Base-by-base conservation (phyloP, 2,329 filamentous ascomycete species). In the Claviceps capensis region DNA sequence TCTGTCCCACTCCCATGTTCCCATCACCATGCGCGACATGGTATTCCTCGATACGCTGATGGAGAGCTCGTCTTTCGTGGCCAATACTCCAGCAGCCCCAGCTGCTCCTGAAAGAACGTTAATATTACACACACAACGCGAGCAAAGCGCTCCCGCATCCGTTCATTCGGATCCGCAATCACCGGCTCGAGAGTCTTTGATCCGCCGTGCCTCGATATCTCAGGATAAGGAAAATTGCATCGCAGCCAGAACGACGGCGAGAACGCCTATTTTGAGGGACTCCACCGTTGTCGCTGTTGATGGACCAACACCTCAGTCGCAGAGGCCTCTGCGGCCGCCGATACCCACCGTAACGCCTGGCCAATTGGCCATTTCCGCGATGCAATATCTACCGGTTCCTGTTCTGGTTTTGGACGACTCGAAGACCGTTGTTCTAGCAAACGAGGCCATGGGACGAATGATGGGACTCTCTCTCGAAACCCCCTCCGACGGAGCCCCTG, bases 301-400 rank as follows among this genome's bases (percentile, higher is more conserved):
- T 19, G 56, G 54, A 26, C 60, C 57, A 34, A 61, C 68, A n/a
- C 67, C 67, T 14, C 58, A 64, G 6, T 68, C 67, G 7, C 67
- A 65, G 47, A 69, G 66, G 44, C 66, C 67, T 16, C 66, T 69
- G 37, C 65, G 67, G 19, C 58, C 72, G 57, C 26, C 68, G 5
- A 74, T 78, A 65, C 73, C 74, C 0, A 65, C 64, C 50, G 69
- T 74, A 48, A 75, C 72, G 0, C 70, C 75, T 0, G 73, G 70
- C 1, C 76, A 80, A 58, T 66, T 82, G 41, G 81, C 83, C 22
- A 80, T 86, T 54, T 77, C 81, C 1, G 81, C 84, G 5, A 69
- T 90, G 66, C 83, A 86, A 60, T 88, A 86, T 61, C 71, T 90
- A 5, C 86, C 86, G 0, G 79, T 87, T 47, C 86, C 86, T 0